Base-by-base conservation (phyloP, 257 asterid species). In the Ehretia macrophylla region DNA sequence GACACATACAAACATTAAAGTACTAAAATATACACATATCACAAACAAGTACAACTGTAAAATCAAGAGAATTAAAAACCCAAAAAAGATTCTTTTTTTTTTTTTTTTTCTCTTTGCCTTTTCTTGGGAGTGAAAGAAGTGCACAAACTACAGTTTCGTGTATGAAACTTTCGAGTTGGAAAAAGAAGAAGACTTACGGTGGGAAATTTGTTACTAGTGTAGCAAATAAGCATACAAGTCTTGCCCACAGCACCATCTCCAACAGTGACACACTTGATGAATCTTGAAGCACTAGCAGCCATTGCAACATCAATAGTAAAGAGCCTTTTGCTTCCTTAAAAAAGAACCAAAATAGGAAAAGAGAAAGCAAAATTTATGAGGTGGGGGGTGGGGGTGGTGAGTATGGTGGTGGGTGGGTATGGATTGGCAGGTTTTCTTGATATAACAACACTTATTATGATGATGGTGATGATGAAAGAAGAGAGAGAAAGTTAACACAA, bases 181-280 rank as follows among this genome's bases (percentile, higher is more conserved):
- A 1, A 56, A 55, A 65, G 64, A 50, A 42, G 48, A 39, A 8
- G 64, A 71, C 86, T 82, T 57, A 91, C 98, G 64, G 98, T 91
- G 60, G 98, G 98, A 70, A 91, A 91, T 70, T 88, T 88, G 84
- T 91, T 91, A 60, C 96, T 88, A 79, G 98, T 91, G 63, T 88
- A 91, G 86, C 96, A 91, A 60, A 91, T 91, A 23, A 91, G 96
- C 96, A 91, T 91, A 85, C 98, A 91, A 51, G 98, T 91, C 78
- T 91, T 91, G 70, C 98, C 98, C 54, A 91, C 98, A 69, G 98
- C 98, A 11, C 98, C 98, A 85, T 91, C 98, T 61, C 98, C 98
- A 66, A 91, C 96, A 32, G 95, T 91, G 63, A 91, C 98, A 77
- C 98, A 91, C 77, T 91, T 91, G 81, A 91, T 91, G 83, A 91